Evolutionary conservation across 2,329 filamentous ascomycete genomes (phyloP).

Genomic region (Aspergillus fumigatiaffinis): DNA sequence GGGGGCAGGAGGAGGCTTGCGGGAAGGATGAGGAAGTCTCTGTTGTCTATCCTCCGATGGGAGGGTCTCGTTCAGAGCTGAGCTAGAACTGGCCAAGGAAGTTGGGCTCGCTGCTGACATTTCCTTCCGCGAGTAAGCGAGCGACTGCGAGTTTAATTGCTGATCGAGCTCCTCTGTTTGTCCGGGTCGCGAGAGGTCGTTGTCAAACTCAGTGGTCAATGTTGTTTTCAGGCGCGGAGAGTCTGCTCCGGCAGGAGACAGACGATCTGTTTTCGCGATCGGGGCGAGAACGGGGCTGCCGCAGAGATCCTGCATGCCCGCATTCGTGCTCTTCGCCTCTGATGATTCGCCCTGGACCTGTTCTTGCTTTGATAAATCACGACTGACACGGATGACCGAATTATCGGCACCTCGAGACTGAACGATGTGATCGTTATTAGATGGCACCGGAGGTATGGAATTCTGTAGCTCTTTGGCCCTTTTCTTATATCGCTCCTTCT

Average conservation of each 20-base stretch:
- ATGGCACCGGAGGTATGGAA: slow-evolving; percentile 40
- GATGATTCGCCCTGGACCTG: not conserved
- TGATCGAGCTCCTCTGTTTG: not conserved
- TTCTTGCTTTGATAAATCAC: not conserved
- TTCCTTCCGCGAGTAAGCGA: slow-evolving; percentile 13
- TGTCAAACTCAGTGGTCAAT: not conserved
- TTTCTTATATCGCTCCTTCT: slow-evolving; percentile 89
- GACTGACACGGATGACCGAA: not conserved
- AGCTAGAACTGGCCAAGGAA: slow-evolving; percentile 18
- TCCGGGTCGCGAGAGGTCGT: not conserved
- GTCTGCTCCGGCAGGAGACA: not conserved
- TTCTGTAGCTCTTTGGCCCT: slow-evolving; percentile 74
- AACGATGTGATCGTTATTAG: slow-evolving; percentile 9
- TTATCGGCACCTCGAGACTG: slow-evolving; percentile 13
- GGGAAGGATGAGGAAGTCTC: slow-evolving; percentile 55
- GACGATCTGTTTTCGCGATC: not conserved
- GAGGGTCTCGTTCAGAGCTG: slow-evolving; percentile 13
- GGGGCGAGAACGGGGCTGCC: slow-evolving; percentile 3
- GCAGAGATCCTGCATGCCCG: not conserved
- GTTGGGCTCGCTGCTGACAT: slow-evolving; percentile 14
- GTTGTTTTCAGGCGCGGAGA: not conserved
- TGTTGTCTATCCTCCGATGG: slow-evolving; percentile 15
- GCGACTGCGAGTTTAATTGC: slow-evolving; percentile 3
- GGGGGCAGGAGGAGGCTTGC: slow-evolving; percentile 82
- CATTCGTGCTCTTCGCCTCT: not conserved